Evolutionary conservation across 805 yeast genomes (phyloP).

Genomic region (Metschnikowia baotianmanensis): DNA sequence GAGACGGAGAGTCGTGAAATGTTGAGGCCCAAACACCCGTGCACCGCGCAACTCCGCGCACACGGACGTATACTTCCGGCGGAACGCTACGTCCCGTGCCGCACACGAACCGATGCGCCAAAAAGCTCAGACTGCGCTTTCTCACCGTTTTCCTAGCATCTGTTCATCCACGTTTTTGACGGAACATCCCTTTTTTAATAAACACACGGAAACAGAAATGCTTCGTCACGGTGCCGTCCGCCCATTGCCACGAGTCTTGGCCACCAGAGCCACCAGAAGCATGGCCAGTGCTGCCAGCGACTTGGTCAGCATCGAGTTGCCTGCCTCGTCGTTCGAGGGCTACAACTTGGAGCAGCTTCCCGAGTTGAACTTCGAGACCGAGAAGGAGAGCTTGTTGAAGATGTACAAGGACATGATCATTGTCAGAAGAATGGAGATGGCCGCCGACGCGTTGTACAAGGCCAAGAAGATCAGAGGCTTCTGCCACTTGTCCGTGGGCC

Average conservation of each 20-base stretch:
- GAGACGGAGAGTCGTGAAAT: too few relatives aligned
- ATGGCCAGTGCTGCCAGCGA: constrained; percentile 37
- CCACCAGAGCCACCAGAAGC: constrained; percentile 28
- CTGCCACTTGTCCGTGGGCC: constrained; percentile 98
- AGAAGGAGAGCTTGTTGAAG: constrained; percentile 74
- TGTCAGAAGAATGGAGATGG: constrained; percentile 98
- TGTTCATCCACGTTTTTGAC: constrained; percentile 3
- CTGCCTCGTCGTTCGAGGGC: constrained; percentile 80
- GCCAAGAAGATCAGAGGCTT: constrained; percentile 98
- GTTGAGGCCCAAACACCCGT: constrained; percentile 1
- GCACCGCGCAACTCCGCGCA: neutral
- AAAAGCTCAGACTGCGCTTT: constrained; percentile 4
- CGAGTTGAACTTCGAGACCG: constrained; percentile 67
- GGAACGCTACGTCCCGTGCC: constrained; percentile 23
- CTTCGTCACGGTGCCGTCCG: constrained; percentile 20
- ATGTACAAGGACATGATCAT: constrained; percentile 96
- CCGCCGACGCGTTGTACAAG: constrained; percentile 95
- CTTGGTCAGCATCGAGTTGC: constrained; percentile 56
- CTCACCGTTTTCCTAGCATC: constrained; percentile 4
- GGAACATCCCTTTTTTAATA: neutral
- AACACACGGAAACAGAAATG: constrained; percentile 13
- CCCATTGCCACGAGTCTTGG: constrained; percentile 20
- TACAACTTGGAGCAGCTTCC: constrained; percentile 73
- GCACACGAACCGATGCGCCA: constrained; percentile 10
- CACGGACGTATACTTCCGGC: constrained; percentile 24